Conservation (phyloP, 1,284 basidiomycete genomes). For the Psilocybe mexicana region DNA sequence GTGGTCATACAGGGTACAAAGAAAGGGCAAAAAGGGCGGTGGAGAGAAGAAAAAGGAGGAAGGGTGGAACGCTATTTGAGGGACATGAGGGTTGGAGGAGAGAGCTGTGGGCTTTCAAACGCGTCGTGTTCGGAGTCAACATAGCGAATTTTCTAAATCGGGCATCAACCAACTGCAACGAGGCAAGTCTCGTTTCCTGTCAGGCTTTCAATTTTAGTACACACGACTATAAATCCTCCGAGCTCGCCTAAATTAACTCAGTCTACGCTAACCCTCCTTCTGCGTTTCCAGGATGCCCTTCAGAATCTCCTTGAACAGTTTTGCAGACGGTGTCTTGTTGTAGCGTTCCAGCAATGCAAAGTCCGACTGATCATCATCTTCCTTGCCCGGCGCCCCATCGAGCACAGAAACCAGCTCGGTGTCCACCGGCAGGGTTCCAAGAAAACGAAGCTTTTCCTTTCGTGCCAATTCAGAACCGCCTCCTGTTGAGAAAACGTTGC, state of each 20-base stretch:
- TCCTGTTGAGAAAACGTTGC: constrained; percentile 93
- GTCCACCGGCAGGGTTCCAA: constrained; percentile 94
- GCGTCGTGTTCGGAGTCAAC: constrained; percentile 26
- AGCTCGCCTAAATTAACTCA: background rate
- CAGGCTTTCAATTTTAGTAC: constrained; percentile 15
- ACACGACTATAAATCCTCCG: background rate
- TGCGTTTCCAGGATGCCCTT: constrained; percentile 36
- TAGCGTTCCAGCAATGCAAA: constrained; percentile 59
- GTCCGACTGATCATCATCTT: constrained; percentile 27
- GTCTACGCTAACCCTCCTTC: constrained; percentile 13
- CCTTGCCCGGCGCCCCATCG: constrained; percentile 58
- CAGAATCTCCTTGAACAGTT: constrained; percentile 58
- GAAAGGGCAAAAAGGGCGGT: constrained; percentile 3
- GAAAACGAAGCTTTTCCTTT: constrained; percentile 73
- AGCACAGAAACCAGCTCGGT: constrained; percentile 87
- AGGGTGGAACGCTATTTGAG: constrained; percentile 7
- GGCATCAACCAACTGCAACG: constrained; percentile 34
- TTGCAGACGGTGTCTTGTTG: constrained; percentile 59
- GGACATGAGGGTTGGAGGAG: constrained; percentile 21
- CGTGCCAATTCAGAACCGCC: constrained; percentile 89
- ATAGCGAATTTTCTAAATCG: constrained; percentile 25
- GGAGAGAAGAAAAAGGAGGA: constrained; percentile 5
- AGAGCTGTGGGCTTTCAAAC: constrained; percentile 10
- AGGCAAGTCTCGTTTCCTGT: constrained; percentile 25
- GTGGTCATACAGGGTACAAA: constrained; percentile 10